phyloP scores from a whole-genome alignment of 164 flowering plant species.

The Liriodendron chinense region DNA sequence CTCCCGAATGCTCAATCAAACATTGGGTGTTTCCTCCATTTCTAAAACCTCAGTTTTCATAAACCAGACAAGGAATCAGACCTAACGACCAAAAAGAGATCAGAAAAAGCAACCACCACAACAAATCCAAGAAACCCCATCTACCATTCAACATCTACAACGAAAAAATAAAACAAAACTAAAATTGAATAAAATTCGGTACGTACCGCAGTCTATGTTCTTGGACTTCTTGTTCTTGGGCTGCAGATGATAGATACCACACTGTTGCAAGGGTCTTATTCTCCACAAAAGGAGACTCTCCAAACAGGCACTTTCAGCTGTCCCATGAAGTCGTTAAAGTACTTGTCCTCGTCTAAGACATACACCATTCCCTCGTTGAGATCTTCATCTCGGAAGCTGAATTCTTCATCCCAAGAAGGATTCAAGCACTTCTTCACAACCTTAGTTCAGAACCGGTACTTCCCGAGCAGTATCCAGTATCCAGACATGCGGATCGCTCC shows the following conservation, averaged over 20 bases:
- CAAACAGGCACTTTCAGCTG: conserved; percentile 57
- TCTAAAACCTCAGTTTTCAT: too few relatives aligned
- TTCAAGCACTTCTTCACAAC: too few relatives aligned
- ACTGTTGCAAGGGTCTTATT: conserved; percentile 60
- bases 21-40: too few relatives aligned
- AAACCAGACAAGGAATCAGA: not conserved
- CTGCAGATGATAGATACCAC: conserved; percentile 72
- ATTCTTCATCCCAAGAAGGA: too few relatives aligned
- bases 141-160: not conserved
- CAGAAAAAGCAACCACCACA: too few relatives aligned
- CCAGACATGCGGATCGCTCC: conserved; percentile 80
- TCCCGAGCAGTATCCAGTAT: conserved; percentile 81
- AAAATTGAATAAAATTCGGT: not conserved
- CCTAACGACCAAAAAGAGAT: not conserved
- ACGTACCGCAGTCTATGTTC: conserved; percentile 72
- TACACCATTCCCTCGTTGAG: conserved; percentile 59
- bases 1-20: too few relatives aligned
- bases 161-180: not conserved
- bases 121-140: too few relatives aligned
- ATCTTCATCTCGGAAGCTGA: conserved; percentile 75
- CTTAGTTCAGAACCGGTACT: conserved; percentile 54
- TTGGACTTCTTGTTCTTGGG: conserved; percentile 75
- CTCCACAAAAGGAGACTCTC: conserved; percentile 59
- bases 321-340: conserved; percentile 79
- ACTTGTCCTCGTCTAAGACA: conserved; percentile 88